Percentiles rank a stretch among this genome's conserved stretches.
Evolutionary conservation across 805 yeast species (phyloP).

Genomic region (Naumovozyma castellii): DNA sequence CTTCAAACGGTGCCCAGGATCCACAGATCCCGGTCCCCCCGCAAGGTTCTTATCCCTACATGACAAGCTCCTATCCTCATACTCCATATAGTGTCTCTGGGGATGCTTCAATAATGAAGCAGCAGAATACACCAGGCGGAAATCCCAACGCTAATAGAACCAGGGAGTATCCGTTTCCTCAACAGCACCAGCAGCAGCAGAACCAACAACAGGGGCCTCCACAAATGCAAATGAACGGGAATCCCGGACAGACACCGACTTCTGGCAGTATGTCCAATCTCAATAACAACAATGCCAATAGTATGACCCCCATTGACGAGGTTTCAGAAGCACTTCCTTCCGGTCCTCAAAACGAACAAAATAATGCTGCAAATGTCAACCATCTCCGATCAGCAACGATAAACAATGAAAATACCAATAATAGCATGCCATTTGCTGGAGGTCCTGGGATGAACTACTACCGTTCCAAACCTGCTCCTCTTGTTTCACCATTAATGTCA

Average conservation of each 20-base stretch:
- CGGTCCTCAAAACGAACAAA: background rate
- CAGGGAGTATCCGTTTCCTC: too few species aligned
- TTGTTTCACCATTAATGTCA: conserved; percentile 4
- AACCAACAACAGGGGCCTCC: conserved; percentile 4
- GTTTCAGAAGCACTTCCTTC: background rate
- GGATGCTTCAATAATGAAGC: background rate
- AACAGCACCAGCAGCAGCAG: conserved; percentile 8
- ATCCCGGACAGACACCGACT: too few species aligned
- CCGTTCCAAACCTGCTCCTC: too few species aligned
- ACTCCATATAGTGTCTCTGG: background rate
- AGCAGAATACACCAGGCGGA: background rate
- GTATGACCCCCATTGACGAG: background rate
- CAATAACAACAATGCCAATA: conserved; percentile 4
- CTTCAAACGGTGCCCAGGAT: background rate
- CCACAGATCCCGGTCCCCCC: background rate
- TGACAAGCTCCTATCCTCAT: background rate
- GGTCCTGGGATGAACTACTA: too few species aligned
- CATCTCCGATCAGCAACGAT: background rate
- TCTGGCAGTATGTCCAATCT: too few species aligned
- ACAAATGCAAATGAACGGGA: too few species aligned
- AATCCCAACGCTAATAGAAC: background rate
- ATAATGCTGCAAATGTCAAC: too few species aligned
- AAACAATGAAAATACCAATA: conserved; percentile 1
- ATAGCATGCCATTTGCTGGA: too few species aligned
- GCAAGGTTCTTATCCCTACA: background rate